Conservation (phyloP, 2,329 filamentous ascomycete genomes). For the Botrytis byssoidea region DNA sequence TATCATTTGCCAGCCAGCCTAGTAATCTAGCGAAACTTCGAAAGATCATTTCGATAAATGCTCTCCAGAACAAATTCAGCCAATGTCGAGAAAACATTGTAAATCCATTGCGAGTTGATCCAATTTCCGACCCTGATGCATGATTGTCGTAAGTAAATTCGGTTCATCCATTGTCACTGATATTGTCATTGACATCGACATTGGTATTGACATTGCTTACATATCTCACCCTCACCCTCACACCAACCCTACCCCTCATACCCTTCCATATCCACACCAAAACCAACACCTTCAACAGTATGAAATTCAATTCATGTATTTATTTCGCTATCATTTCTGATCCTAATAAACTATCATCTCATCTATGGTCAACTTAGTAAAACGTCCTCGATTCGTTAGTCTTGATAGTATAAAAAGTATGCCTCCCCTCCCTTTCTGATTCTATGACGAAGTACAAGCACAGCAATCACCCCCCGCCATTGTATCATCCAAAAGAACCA, state of each 20-base stretch:
- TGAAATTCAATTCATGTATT: not conserved
- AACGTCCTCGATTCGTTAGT: constrained; percentile 1
- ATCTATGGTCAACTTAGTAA: not conserved
- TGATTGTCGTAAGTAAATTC: not conserved
- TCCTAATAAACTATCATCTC: not conserved
- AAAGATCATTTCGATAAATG: not conserved
- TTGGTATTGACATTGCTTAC: not conserved
- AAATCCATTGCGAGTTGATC: not conserved
- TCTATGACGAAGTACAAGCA: not conserved
- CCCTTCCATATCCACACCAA: not conserved
- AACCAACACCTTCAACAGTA: not conserved
- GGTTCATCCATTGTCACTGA: not conserved
- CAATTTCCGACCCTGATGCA: not conserved
- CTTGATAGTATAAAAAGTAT: constrained; percentile 6
- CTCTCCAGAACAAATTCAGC: not conserved
- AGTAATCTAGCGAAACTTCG: not conserved
- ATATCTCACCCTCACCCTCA: not conserved
- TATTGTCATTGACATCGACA: not conserved
- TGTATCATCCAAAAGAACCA: not conserved
- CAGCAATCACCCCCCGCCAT: not conserved
- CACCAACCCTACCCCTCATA: not conserved
- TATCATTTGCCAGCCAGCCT: no score
- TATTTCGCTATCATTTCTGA: not conserved
- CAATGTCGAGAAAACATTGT: not conserved
- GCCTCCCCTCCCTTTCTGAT: not conserved